phyloP scores from a whole-genome alignment of 31 red algal species.

The Bonnemaisonia californica region DNA sequence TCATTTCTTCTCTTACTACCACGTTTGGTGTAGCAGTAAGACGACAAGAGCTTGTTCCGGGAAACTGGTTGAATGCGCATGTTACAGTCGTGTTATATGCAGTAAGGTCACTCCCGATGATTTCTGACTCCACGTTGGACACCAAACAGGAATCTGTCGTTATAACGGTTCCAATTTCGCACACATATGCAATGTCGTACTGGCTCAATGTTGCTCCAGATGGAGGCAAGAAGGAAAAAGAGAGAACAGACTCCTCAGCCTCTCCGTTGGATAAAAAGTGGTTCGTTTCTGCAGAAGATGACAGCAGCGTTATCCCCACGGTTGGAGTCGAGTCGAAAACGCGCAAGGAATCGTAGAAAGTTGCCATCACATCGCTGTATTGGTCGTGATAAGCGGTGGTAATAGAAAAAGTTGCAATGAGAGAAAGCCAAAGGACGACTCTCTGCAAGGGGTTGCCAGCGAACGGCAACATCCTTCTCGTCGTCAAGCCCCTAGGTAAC shows the following conservation, averaged over 20 bases:
- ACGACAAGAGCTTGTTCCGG: conserved; percentile 18
- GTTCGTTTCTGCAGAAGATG: conserved; percentile 3
- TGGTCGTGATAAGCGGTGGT: neutral
- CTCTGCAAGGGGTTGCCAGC: too few species aligned
- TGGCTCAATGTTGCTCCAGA: conserved; percentile 25
- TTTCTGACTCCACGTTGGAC: conserved; percentile 16
- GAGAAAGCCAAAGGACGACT: too few species aligned
- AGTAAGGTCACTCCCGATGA: conserved; percentile 34
- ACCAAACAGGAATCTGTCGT: conserved; percentile 33
- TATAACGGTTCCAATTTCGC: conserved; percentile 23
- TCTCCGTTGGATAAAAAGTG: conserved; percentile 36
- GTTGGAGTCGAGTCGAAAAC: conserved; percentile 11
- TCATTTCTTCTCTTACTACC: neutral
- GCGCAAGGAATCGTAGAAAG: conserved; percentile 1
- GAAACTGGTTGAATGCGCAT: conserved; percentile 33
- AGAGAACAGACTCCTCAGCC: conserved; percentile 30
- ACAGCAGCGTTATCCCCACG: conserved; percentile 30
- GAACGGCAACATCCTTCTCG: too few species aligned
- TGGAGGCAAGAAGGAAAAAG: conserved; percentile 48
- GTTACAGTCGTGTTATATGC: conserved; percentile 52
- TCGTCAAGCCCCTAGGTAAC: too few species aligned
- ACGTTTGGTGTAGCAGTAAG: conserved; percentile 29
- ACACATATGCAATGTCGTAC: conserved; percentile 25
- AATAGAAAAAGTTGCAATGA: too few species aligned
- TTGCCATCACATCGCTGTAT: neutral